Percentiles rank a stretch among this genome's conserved stretches.
Conservation (phyloP, 768 basidiomycete genomes). For the Trametes cubensis region DNA sequence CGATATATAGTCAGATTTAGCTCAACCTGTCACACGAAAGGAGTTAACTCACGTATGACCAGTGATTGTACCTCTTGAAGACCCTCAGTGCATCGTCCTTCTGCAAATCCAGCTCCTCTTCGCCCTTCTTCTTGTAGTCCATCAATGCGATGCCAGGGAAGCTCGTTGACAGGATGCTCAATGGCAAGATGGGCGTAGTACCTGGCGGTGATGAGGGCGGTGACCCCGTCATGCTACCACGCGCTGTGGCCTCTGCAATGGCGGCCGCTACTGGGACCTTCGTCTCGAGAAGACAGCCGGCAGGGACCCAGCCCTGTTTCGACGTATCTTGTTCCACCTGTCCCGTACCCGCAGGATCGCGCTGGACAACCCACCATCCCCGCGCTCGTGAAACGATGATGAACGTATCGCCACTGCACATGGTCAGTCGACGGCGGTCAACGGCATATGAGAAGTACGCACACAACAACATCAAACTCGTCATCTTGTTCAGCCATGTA, state of each 20-base stretch:
- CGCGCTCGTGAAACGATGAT: slow-evolving; percentile 92
- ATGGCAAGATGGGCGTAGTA: slow-evolving; percentile 83
- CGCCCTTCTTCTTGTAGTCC: slow-evolving; percentile 94
- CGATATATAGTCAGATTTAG: slow-evolving; percentile 14
- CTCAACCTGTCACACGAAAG: slow-evolving; percentile 7
- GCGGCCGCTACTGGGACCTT: slow-evolving; percentile 88
- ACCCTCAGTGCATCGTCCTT: slow-evolving; percentile 91
- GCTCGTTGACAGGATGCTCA: slow-evolving; percentile 94
- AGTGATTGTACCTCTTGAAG: slow-evolving; percentile 98
- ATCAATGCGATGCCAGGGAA: slow-evolving; percentile 96
- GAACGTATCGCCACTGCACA: slow-evolving; percentile 83
- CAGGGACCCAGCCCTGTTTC: slow-evolving; percentile 97
- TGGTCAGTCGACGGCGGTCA: slow-evolving; percentile 2
- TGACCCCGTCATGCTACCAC: slow-evolving; percentile 44
- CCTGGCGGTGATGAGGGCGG: slow-evolving; percentile 38
- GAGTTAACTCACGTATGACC: slow-evolving; percentile 75
- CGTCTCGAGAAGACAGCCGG: slow-evolving; percentile 93
- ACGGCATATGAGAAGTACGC: slow-evolving; percentile 23
- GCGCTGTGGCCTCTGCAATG: slow-evolving; percentile 78
- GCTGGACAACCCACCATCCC: slow-evolving; percentile 99
- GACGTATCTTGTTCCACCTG: slow-evolving; percentile 72
- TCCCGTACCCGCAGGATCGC: slow-evolving; percentile 85
- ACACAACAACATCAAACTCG: slow-evolving; percentile 98
- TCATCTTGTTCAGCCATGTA: slow-evolving; percentile 99
- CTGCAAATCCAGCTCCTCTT: slow-evolving; percentile 85